These are phyloP conservation scores for Erodium maritimum DNA, from an alignment of 345 rosid genomes.

Conservation along the genomic window DNA sequence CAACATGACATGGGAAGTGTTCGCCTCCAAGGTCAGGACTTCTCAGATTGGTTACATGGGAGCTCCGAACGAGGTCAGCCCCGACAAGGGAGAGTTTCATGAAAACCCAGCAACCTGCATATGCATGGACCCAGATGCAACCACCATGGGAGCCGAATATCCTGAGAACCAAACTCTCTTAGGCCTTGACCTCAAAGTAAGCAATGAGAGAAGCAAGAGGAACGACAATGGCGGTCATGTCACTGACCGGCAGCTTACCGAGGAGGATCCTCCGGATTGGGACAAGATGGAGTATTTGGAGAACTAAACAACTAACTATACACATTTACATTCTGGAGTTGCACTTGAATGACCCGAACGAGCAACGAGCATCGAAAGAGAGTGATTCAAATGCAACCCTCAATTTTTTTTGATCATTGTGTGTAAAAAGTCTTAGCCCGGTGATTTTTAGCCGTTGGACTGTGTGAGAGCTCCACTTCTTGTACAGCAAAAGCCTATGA, in stretches of 20 bases:
- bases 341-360: no score
- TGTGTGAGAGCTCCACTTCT: no score
- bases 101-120: constrained; percentile 79
- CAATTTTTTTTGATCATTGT: no score
- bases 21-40: constrained; percentile 40
- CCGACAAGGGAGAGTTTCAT: constrained; percentile 78
- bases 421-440: no score
- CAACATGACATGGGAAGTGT: constrained; percentile 79
- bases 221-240: constrained; percentile 4
- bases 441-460: no score
- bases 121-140: constrained; percentile 41
- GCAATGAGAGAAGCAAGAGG: neutral
- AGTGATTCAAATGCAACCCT: no score
- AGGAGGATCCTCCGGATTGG: constrained; percentile 38
- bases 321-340: no score
- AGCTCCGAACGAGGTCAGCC: constrained; percentile 65
- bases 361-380: no score
- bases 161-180: neutral
- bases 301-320: neutral
- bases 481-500: no score
- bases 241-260: constrained; percentile 17
- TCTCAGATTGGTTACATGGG: constrained; percentile 83
- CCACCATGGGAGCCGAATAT: constrained; percentile 7
- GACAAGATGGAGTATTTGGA: constrained; percentile 30
- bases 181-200: neutral